phyloP scores from a whole-genome alignment of 2,329 filamentous ascomycete genomes.

The Hypoxylon sp. region DNA sequence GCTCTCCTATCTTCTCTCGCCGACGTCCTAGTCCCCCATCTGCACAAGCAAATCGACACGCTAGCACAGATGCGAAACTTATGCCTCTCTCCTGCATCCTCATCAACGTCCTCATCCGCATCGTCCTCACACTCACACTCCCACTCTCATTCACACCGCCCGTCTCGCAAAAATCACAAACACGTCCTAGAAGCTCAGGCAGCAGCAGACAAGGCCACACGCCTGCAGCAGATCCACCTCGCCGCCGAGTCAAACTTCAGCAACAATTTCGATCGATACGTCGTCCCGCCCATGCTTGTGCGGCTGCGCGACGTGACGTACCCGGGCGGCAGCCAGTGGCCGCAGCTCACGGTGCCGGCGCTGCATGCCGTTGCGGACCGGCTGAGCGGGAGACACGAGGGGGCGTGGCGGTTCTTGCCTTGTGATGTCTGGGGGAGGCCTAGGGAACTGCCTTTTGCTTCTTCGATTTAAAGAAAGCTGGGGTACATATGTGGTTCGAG shows the following conservation, averaged over 20 bases:
- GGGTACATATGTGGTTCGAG: too few species aligned
- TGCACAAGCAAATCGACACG: conserved; percentile 26
- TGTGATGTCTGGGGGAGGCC: conserved; percentile 47
- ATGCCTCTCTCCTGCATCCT: conserved; percentile 2
- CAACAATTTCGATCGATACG: conserved; percentile 34
- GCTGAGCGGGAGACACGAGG: conserved; percentile 39
- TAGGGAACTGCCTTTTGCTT: conserved; percentile 45
- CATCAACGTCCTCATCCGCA: background rate
- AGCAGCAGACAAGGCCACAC: conserved; percentile 14
- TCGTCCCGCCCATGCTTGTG: conserved; percentile 42
- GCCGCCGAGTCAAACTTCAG: conserved; percentile 27
- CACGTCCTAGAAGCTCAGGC: too few species aligned
- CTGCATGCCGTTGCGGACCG: conserved; percentile 45
- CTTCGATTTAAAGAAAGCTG: too few species aligned
- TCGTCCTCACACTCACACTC: background rate
- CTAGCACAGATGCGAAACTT: conserved; percentile 24
- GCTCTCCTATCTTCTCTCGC: conserved; percentile 30
- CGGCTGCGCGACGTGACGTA: conserved; percentile 41
- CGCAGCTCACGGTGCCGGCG: conserved; percentile 43
- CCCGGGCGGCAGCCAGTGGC: conserved; percentile 5
- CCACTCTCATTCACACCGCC: too few species aligned
- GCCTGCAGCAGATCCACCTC: conserved; percentile 36
- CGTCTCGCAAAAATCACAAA: too few species aligned
- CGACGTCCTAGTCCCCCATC: conserved; percentile 22
- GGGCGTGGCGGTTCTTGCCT: conserved; percentile 47